Conservation (phyloP, 441 rosid genomes). For the Populus hybrid region DNA sequence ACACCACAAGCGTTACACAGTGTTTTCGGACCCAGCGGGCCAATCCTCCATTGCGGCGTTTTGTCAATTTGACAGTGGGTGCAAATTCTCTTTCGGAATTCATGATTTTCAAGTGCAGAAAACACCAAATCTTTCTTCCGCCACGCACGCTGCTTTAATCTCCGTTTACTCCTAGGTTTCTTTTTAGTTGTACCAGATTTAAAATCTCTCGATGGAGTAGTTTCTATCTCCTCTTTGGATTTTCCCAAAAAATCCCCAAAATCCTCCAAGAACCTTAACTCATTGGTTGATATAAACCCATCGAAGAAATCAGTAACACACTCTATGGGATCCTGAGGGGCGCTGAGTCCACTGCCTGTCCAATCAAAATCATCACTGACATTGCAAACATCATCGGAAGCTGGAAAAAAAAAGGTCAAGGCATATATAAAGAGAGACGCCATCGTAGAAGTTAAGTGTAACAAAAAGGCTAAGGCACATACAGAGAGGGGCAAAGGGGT, state of each 20-base stretch:
- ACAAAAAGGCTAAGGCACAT: not conserved
- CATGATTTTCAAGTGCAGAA: not conserved
- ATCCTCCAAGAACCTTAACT: not conserved
- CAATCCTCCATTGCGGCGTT: slow-evolving; percentile 80
- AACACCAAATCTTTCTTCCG: not conserved
- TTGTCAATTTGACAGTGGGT: slow-evolving; percentile 63
- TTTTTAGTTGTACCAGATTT: not conserved
- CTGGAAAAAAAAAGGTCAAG: not conserved
- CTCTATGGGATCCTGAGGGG: not conserved
- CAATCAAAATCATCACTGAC: not conserved
- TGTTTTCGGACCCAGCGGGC: slow-evolving; percentile 73
- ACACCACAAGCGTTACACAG: slow-evolving; percentile 68
- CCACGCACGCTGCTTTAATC: not conserved
- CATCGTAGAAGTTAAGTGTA: not conserved
- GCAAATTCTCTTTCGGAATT: slow-evolving; percentile 20
- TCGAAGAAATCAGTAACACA: not conserved
- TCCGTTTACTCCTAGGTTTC: not conserved
- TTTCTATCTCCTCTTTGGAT: not conserved
- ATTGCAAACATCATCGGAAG: not conserved
- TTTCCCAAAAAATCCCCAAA: not conserved
- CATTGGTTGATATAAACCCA: not conserved
- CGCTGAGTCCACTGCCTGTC: not conserved
- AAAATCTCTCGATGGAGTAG: not conserved
- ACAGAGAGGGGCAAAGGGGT: not conserved
- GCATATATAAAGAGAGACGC: not conserved